These are phyloP conservation scores for Thermomucor indicae-seudaticae DNA, from an alignment of 371 early-diverging fungal species.

Conservation along the genomic window DNA sequence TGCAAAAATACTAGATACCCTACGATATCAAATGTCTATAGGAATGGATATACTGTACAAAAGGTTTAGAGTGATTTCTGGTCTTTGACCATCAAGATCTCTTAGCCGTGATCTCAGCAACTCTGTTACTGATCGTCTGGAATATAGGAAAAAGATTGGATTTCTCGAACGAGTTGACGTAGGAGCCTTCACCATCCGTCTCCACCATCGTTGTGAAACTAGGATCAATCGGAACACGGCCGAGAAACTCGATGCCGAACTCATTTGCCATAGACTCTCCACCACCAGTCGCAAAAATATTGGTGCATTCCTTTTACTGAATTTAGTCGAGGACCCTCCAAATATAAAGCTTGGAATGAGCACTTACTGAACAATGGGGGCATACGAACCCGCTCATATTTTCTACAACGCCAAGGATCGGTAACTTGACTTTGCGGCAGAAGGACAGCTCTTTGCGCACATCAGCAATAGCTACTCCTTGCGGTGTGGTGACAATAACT, in stretches of 20 bases:
- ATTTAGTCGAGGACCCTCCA: neutral
- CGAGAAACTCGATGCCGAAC: slow-evolving; percentile 73
- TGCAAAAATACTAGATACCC: too few relatives aligned
- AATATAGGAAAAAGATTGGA: slow-evolving; percentile 62
- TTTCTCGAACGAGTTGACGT: slow-evolving; percentile 54
- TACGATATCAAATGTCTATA: neutral
- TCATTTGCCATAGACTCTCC: slow-evolving; percentile 87
- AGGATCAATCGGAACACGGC: slow-evolving; percentile 87
- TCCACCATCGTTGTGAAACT: slow-evolving; percentile 66
- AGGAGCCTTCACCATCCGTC: slow-evolving; percentile 43
- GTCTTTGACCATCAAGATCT: neutral
- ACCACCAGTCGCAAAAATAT: slow-evolving; percentile 91
- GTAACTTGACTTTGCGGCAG: slow-evolving; percentile 75
- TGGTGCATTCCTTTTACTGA: slow-evolving; percentile 75
- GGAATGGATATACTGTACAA: neutral
- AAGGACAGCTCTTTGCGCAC: slow-evolving; percentile 86
- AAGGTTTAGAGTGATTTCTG: too few relatives aligned
- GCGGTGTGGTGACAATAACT: slow-evolving; percentile 91
- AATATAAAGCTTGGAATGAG: slow-evolving; percentile 7
- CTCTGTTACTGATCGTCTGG: slow-evolving; percentile 49
- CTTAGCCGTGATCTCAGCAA: slow-evolving; percentile 24
- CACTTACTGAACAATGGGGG: slow-evolving; percentile 77
- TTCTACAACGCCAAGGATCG: slow-evolving; percentile 87
- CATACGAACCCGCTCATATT: slow-evolving; percentile 95
- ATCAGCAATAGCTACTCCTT: slow-evolving; percentile 83